Base-by-base conservation (phyloP, 345 rosid species). In the Populus nigra region DNA sequence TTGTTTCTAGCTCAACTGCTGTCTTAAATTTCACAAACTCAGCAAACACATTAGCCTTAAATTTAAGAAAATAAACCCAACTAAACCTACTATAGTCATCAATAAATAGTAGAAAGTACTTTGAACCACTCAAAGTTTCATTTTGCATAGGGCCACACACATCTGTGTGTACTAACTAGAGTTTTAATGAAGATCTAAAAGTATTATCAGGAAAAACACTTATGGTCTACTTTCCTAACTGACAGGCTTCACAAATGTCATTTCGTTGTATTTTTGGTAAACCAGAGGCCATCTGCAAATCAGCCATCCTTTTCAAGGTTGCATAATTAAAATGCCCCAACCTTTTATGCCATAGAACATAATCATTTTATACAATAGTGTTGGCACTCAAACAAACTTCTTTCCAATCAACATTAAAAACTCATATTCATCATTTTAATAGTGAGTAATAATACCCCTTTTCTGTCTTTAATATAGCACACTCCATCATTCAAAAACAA, bases 391-490 rank as follows among this genome's bases (percentile, higher is more conserved):
- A 47, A 47, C 53, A 47, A 13, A 47, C 17, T 47, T 47, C 53
- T 4, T 47, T 4, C 20, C 0, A 47, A 47, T 47, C 20, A 13
- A 15, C 20, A 47, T 47, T 47, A 31, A 15, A 47, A 5, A 15
- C 18, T 13, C 12, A 1, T 47, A 47, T 47, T 47, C 17, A 4
- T 5, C 20, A 47, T 47, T 47, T 47, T 16, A 11, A 2, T 1
- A 0, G 1, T 3, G 18, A 47, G 1, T 0, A 47, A 5, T 1
- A 47, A 16, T 3, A 47, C 1, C 3, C 7, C 7, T 1, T 3
- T 1, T 47, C 3, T 47, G 0, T 13, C 7, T 47, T 16, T 47
- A 47, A 15, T 47, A 0, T 3, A 16, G 12, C 20, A 47, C 7
- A 47, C 5, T 47, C 2, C 18, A 47, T 47, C 1, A 47, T 47